Conservation (phyloP, 768 basidiomycete genomes). For the Dioszegia aurantiaca region DNA sequence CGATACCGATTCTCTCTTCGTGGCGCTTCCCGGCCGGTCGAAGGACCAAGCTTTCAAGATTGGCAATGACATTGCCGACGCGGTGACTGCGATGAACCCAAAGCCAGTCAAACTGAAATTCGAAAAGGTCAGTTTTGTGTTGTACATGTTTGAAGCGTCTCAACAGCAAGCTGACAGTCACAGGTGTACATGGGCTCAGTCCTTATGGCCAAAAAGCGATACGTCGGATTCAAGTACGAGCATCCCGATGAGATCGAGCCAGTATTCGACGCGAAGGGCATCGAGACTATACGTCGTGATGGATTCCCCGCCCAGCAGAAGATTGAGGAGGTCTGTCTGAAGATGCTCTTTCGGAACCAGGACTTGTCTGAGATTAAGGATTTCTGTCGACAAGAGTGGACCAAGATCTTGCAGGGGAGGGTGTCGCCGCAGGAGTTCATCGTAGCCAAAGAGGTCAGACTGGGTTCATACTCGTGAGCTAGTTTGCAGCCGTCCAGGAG, state of each 20-base stretch:
- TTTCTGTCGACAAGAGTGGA: slow-evolving; percentile 81
- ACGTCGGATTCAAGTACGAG: slow-evolving; percentile 96
- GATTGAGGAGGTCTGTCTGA: slow-evolving; percentile 84
- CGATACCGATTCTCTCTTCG: slow-evolving; percentile 93
- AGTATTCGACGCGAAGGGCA: slow-evolving; percentile 91
- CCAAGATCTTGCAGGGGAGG: slow-evolving; percentile 73
- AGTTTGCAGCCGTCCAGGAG: too few relatives aligned
- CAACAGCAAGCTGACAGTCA: slow-evolving; percentile 16
- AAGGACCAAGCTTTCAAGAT: slow-evolving; percentile 91
- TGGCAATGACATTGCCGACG: slow-evolving; percentile 86
- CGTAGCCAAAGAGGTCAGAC: slow-evolving; percentile 85
- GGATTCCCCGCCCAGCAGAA: slow-evolving; percentile 86
- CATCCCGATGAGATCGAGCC: slow-evolving; percentile 72
- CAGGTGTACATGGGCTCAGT: slow-evolving; percentile 93
- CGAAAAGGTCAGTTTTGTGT: slow-evolving; percentile 68
- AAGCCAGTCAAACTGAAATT: slow-evolving; percentile 93
- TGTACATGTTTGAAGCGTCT: too few relatives aligned
- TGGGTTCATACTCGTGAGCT: slow-evolving; percentile 88
- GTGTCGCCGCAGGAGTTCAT: slow-evolving; percentile 88
- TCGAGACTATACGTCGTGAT: slow-evolving; percentile 92
- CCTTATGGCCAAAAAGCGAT: slow-evolving; percentile 96
- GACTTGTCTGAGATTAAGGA: slow-evolving; percentile 85
- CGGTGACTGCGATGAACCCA: slow-evolving; percentile 80
- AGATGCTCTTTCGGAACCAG: slow-evolving; percentile 83
- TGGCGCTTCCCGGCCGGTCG: slow-evolving; percentile 83